Base-by-base conservation (phyloP, 2,329 filamentous ascomycete species). In the Venturia effusa region DNA sequence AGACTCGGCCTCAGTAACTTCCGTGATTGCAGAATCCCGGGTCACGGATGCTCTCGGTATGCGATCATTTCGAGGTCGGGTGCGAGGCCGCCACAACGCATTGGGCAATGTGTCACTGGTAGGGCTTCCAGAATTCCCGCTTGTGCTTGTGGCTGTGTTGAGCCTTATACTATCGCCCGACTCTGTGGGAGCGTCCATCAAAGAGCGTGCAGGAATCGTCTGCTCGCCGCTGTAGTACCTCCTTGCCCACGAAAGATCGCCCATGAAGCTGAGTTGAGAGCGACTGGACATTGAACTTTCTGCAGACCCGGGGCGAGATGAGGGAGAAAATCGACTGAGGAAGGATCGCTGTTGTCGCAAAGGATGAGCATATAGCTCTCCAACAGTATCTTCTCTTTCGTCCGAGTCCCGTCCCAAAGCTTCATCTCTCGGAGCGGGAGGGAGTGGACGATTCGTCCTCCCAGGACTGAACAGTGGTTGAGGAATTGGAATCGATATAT, bases 381-480 rank as follows among this genome's bases (percentile, higher is more conserved):
- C 73, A 37, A 77, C 71, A 2, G 72, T 75, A 64, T 77, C 75
- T 32, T 74, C 69, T n/a, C 70, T 69, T 66, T 76, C 74, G 37
- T 73, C 72, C 13, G 70, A 74, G 34, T 74, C 71, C 63, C 70
- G 70, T n/a, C 74, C 71, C 19, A 22, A 27, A n/a, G 6, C 67
- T 67, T 54, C 68, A 64, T 65, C 67, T 63, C 39, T 69, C 22
- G 64, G 63, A 19, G 37, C 19, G 45, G 59, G 19, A n/a, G 59
- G 63, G 15, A 64, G 30, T 34, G 43, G 41, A 13, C 63, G 59
- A 30, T 51, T 11, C n/a, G 32, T 34, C 67, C 39, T 40, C 15
- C 68, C 64, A 43, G 72, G 72, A 45, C 72, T 71, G 65, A 76
- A 76, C 40, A 76, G 65, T 11, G 74, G 74, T 40, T 72, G 68